phyloP scores from a whole-genome alignment of 139 green algal species.

The Tetradesmus obliquus region DNA sequence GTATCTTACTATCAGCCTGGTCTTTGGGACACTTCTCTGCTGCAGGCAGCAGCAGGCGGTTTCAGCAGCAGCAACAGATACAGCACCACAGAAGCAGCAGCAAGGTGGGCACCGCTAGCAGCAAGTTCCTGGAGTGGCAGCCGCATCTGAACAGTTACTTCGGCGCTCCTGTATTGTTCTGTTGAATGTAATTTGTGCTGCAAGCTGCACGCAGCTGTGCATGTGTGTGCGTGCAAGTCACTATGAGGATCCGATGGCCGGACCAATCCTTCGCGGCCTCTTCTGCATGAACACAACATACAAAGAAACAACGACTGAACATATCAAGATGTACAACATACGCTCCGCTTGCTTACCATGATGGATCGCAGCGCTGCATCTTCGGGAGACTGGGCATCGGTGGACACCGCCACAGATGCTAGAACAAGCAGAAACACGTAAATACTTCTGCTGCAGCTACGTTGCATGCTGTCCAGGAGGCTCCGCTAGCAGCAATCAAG shows the following conservation, averaged over 20 bases:
- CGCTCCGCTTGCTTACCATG: background rate
- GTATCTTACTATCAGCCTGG: background rate
- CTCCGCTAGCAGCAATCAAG: background rate
- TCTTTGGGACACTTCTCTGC: background rate
- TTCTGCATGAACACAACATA: background rate
- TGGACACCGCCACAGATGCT: background rate
- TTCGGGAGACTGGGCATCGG: background rate
- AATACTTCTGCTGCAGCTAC: too few species aligned
- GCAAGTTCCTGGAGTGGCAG: too few species aligned
- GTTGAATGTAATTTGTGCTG: background rate
- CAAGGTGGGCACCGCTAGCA: background rate
- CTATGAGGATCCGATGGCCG: background rate
- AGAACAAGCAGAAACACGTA: background rate
- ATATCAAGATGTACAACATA: background rate
- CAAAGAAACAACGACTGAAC: background rate
- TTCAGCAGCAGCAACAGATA: background rate
- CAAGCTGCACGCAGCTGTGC: background rate
- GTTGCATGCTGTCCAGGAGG: background rate
- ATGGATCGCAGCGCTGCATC: background rate
- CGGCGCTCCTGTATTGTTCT: too few species aligned
- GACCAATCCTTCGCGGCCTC: background rate
- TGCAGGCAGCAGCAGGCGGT: background rate
- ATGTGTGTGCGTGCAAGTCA: background rate
- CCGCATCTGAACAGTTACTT: too few species aligned
- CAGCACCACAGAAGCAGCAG: background rate